Evolutionary conservation across 495 filamentous ascomycete species (phyloP).

Genomic region (Hypoxylon lienhwacheense): DNA sequence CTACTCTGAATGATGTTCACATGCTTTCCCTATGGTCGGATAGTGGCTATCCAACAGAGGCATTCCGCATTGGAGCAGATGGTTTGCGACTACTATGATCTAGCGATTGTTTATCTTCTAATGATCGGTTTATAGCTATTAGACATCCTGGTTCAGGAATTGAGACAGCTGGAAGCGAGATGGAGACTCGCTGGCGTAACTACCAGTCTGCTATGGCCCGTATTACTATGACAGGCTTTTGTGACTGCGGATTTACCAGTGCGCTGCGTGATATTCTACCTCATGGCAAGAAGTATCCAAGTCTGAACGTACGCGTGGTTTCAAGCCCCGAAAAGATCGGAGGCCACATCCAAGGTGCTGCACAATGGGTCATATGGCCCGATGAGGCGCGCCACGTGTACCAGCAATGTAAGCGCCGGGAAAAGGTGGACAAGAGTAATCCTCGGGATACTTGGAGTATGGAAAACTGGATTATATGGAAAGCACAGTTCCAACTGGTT

Average conservation of each 20-base stretch:
- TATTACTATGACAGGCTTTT: conserved; percentile 15
- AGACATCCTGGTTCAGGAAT: conserved; percentile 13
- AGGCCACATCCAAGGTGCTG: conserved; percentile 12
- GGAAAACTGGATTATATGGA: conserved; percentile 22
- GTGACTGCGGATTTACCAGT: conserved; percentile 20
- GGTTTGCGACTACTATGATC: conserved; percentile 4
- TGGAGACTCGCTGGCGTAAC: conserved; percentile 21
- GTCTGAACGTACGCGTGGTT: conserved; percentile 1
- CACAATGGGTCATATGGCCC: conserved; percentile 19
- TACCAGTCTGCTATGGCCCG: conserved; percentile 21
- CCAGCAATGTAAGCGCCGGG: conserved; percentile 16
- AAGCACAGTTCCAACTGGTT: conserved; percentile 16
- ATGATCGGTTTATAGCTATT: conserved; percentile 11
- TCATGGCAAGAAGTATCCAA: conserved; percentile 16
- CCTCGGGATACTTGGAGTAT: conserved; percentile 20
- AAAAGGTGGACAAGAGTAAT: conserved; percentile 16
- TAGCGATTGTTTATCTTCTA: background rate
- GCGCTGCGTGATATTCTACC: conserved; percentile 20
- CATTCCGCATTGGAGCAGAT: conserved; percentile 18
- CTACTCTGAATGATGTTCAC: background rate
- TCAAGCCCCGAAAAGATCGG: conserved; percentile 14
- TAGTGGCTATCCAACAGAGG: conserved; percentile 8
- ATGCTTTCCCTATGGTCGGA: conserved; percentile 18
- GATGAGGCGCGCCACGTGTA: conserved; percentile 22
- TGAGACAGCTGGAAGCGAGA: conserved; percentile 16